Evolutionary conservation across 2,329 filamentous ascomycete genomes (phyloP), one percentile per base, ranked within the genome.

Genomic region (Trichoderma cornu-damae): DNA sequence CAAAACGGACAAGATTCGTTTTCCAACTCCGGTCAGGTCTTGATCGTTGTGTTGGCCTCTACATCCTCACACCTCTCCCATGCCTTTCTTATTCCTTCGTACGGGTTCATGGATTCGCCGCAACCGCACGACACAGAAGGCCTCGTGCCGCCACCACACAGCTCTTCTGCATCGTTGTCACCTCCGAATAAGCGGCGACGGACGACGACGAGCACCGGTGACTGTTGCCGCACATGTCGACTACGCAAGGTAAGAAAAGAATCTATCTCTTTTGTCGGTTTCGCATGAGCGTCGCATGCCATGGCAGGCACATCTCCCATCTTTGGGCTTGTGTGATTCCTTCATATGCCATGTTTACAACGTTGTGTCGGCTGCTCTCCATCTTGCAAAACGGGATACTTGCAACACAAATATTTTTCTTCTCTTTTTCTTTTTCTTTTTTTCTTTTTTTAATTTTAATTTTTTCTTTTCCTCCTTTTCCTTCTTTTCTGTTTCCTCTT

Each of bases 201-300:
- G 14, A 66, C 65, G 2, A 65, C 67, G 16, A 58, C 67, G 20
- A 54, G 61, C 34, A 32, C 64, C 34, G 58, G 63, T 42, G 68
- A 71, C 37, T 72, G 70, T 58, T 74, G 71, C 62, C 70, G 69
- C 57, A 74, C 70, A 20, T 74, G 72, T 60, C 65, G 71, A 16
- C 59, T 74, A 40, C 68, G 72, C 60, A 74, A 74, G 69, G 72
- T 73, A 59, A 62, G 32, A 44, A n/a, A 20, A 18, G 26, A 60
- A 22, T n/a, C n/a, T n/a, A n/a, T n/a, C n/a, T n/a, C 12, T 49
- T 9, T 44, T 43, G 11, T 47, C 20, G 34, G 22, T 40, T 34
- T 48, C 24, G 16, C 50, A 44, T 12, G 22, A 18, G 12, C 18
- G 24, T 24, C 24, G 32, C 38, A 14, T 20, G 18, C 30, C 32